Percentiles rank a stretch among this genome's conserved stretches.
phyloP scores from a whole-genome alignment of 805 yeast species.

The Starmerella vaccinii region DNA sequence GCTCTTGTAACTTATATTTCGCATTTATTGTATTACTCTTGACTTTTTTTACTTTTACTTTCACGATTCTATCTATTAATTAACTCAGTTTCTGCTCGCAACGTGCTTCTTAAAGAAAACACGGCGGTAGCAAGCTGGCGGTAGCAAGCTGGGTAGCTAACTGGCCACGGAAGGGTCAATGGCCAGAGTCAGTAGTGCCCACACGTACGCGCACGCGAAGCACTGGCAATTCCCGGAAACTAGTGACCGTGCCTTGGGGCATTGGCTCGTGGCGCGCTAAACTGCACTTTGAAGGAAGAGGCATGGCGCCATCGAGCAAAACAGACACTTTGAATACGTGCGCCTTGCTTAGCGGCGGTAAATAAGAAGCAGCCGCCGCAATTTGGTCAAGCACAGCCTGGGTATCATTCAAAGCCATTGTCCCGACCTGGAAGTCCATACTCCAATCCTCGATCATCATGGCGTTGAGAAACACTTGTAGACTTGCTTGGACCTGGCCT shows the following conservation, averaged over 20 bases:
- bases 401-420: not conserved
- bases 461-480: not conserved
- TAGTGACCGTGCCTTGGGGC: not conserved
- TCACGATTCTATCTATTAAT: not conserved
- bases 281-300: not conserved
- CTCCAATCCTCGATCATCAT: not conserved
- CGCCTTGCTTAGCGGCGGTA: not conserved
- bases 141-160: too few species aligned
- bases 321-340: conserved; percentile 1
- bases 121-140: too few species aligned
- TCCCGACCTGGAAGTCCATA: not conserved
- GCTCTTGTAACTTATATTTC: conserved; percentile 4
- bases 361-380: not conserved
- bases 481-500: not conserved
- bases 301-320: not conserved
- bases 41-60: not conserved
- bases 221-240: not conserved
- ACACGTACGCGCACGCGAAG: not conserved
- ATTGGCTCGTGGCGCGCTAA: not conserved
- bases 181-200: too few species aligned
- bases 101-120: too few species aligned
- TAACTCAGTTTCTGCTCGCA: not conserved
- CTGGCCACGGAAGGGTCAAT: too few species aligned
- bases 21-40: not conserved
- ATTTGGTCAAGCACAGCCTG: not conserved